A percentile compares a stretch with the other conserved stretches of the same genome.
Evolutionary conservation across 1,284 basidiomycete genomes (phyloP).

Genomic region (Pseudozyma sp.): DNA sequence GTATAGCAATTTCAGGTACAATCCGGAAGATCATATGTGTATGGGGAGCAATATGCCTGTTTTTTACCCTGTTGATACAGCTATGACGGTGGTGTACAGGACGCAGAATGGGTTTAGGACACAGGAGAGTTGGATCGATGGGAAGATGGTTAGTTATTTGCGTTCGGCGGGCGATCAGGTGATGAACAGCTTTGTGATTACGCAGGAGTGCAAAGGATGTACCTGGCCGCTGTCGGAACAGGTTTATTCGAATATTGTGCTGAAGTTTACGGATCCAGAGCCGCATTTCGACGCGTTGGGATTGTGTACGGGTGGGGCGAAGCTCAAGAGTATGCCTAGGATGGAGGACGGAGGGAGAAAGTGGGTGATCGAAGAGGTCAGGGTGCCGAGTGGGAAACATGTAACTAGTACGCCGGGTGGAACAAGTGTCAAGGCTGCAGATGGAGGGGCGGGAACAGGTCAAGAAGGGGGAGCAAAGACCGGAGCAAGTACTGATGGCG

Average conservation of each 20-base stretch:
- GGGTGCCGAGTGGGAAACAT: constrained; percentile 34
- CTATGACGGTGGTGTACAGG: constrained; percentile 37
- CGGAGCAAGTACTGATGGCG: neutral
- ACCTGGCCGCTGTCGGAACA: constrained; percentile 37
- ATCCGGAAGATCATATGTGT: constrained; percentile 39
- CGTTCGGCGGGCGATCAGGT: constrained; percentile 37
- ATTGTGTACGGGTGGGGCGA: constrained; percentile 36
- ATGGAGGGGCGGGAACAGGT: neutral
- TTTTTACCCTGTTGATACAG: constrained; percentile 25
- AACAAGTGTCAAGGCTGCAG: neutral
- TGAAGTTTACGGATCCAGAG: constrained; percentile 32
- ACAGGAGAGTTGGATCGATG: constrained; percentile 42
- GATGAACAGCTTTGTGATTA: constrained; percentile 52
- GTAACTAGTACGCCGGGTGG: constrained; percentile 1
- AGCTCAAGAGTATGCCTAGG: constrained; percentile 10
- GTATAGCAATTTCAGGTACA: constrained; percentile 38
- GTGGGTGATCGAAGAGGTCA: constrained; percentile 41
- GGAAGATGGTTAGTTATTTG: constrained; percentile 41
- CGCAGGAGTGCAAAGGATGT: constrained; percentile 46
- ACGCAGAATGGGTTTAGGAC: constrained; percentile 41
- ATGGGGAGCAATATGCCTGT: constrained; percentile 46
- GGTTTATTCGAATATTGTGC: constrained; percentile 33
- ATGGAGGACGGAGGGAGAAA: constrained; percentile 16
- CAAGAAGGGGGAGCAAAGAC: neutral
- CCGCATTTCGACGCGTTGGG: constrained; percentile 26